Evolutionary conservation across 768 basidiomycete genomes (phyloP).

Genomic region (Mycena kentingensis): DNA sequence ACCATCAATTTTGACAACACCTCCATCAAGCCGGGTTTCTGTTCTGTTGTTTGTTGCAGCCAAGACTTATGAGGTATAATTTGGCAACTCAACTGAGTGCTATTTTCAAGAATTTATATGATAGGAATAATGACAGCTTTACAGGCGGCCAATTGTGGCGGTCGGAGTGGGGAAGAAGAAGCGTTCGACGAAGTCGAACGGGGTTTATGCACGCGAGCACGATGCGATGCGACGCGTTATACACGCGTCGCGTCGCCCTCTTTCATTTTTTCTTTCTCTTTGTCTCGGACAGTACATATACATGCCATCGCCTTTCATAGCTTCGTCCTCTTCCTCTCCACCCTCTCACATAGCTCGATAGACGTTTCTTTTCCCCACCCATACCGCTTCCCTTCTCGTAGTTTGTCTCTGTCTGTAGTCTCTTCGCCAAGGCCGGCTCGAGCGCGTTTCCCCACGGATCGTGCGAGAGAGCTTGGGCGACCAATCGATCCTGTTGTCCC

Average conservation of each 20-base stretch:
- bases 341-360: background rate
- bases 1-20: too few species aligned
- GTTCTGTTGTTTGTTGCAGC: too few species aligned
- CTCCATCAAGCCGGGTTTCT: too few species aligned
- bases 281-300: background rate
- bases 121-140: too few species aligned
- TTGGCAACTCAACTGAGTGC: too few species aligned
- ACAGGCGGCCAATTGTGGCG: too few species aligned
- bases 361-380: background rate
- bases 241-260: background rate
- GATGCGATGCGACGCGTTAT: background rate
- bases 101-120: too few species aligned
- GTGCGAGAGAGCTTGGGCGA: slow-evolving; percentile 18
- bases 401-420: background rate
- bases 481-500: slow-evolving; percentile 13
- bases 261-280: background rate
- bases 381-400: background rate
- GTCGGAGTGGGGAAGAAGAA: too few species aligned
- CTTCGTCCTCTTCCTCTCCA: background rate
- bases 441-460: slow-evolving; percentile 15
- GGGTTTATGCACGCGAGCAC: background rate
- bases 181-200: background rate
- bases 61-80: too few species aligned
- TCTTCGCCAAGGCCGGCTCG: slow-evolving; percentile 9
- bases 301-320: background rate